These are phyloP conservation scores for Juncus effusus DNA, from an alignment of 176 grass and related monocot species.

Conservation along the genomic window DNA sequence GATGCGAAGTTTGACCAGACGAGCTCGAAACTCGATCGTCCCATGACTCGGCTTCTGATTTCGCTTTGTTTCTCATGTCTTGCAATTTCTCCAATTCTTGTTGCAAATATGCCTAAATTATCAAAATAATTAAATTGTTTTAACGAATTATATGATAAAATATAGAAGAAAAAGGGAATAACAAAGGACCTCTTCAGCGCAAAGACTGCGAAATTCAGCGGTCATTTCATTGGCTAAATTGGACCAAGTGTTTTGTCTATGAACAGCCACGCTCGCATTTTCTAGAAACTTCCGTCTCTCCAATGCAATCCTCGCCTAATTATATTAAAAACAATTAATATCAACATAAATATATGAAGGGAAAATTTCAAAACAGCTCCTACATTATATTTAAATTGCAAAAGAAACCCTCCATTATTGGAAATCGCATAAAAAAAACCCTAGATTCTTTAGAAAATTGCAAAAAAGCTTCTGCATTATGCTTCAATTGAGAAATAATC, in stretches of 20 bases:
- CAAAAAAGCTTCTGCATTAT: too few species aligned
- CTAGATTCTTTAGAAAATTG: too few species aligned
- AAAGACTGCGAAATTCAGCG: constrained; percentile 93
- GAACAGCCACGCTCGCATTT: constrained; percentile 90
- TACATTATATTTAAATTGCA: too few species aligned
- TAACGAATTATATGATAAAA: constrained; percentile 24
- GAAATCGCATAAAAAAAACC: too few species aligned
- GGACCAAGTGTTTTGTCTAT: constrained; percentile 86
- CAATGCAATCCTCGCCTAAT: constrained; percentile 93
- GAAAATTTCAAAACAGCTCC: too few species aligned
- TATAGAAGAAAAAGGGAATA: constrained; percentile 16
- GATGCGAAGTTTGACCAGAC: constrained; percentile 87
- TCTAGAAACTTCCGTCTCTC: constrained; percentile 95
- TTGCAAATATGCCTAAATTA: constrained; percentile 85
- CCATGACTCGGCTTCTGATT: constrained; percentile 78
- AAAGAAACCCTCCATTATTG: too few species aligned
- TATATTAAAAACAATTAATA: constrained; percentile 13
- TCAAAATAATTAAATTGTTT: neutral
- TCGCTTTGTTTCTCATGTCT: constrained; percentile 89
- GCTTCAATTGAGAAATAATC: too few species aligned
- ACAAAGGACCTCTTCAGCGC: constrained; percentile 90
- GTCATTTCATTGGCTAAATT: constrained; percentile 99
- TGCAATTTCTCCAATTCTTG: constrained; percentile 96
- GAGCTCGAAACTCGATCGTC: constrained; percentile 74
- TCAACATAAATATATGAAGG: neutral